These are phyloP conservation scores for Phytophthora tubulina DNA, from an alignment of 352 stramenopile genomes.

Conservation along the genomic window DNA sequence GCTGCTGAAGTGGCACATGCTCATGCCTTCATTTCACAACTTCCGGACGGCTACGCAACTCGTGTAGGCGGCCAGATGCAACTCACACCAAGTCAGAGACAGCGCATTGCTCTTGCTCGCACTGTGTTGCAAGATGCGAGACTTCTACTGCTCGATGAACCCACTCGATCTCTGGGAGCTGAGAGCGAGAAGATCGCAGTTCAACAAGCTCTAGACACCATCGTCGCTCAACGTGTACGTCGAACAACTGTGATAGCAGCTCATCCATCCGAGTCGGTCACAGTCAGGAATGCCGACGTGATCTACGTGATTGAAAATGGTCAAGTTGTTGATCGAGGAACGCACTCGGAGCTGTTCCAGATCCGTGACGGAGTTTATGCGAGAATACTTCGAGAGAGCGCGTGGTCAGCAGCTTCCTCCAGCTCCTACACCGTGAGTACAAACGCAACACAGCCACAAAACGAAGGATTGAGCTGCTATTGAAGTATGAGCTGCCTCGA, in stretches of 20 bases:
- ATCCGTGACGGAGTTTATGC: constrained; percentile 31
- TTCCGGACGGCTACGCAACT: constrained; percentile 93
- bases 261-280: constrained; percentile 48
- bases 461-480: constrained; percentile 18
- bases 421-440: constrained; percentile 32
- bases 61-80: constrained; percentile 92
- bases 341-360: constrained; percentile 39
- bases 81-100: constrained; percentile 66
- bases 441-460: constrained; percentile 21
- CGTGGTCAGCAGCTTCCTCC: constrained; percentile 34
- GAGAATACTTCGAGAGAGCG: constrained; percentile 27
- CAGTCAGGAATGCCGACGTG: constrained; percentile 44
- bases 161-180: constrained; percentile 76
- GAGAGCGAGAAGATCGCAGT: constrained; percentile 74
- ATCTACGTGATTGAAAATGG: constrained; percentile 47
- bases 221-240: constrained; percentile 46
- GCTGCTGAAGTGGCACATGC: constrained; percentile 95
- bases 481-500: neutral
- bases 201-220: constrained; percentile 61
- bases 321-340: constrained; percentile 53
- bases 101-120: constrained; percentile 93
- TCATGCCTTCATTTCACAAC: constrained; percentile 91
- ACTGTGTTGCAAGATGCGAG: constrained; percentile 91
- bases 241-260: constrained; percentile 55
- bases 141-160: constrained; percentile 93